These are phyloP conservation scores for Alternaria brassicae DNA, from an alignment of 2,329 filamentous ascomycete species.

Conservation along the genomic window DNA sequence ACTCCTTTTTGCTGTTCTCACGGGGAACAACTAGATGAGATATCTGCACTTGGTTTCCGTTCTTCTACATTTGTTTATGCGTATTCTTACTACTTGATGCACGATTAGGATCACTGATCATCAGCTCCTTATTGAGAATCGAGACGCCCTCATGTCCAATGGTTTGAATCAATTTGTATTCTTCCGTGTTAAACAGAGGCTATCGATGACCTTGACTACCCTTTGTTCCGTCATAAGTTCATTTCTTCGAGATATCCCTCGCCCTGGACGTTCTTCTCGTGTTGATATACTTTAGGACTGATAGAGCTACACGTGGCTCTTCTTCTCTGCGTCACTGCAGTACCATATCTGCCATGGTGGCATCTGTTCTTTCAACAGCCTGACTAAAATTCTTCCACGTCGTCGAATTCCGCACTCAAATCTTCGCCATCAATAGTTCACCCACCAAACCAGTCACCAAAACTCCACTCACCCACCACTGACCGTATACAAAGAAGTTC, in stretches of 20 bases:
- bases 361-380: neutral
- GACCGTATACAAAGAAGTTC: conserved; percentile 8
- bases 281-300: neutral
- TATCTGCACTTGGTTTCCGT: neutral
- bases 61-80: neutral
- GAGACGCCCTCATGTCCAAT: neutral
- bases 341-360: neutral
- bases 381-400: neutral
- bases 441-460: conserved; percentile 3
- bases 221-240: neutral
- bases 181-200: neutral
- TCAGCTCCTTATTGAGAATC: neutral
- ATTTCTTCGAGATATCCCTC: neutral
- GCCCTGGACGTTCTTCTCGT: neutral
- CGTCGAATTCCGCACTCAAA: neutral
- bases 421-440: conserved; percentile 4
- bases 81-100: neutral
- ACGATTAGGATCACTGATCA: neutral
- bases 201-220: neutral
- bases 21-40: neutral
- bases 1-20: too few relatives aligned
- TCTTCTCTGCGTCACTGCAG: neutral
- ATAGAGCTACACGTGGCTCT: neutral
- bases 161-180: neutral
- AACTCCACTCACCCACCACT: conserved; percentile 12